Evolutionary conservation across 768 basidiomycete species (phyloP), one percentile per base, ranked within the genome.

Genomic region (Trametopsis cervina): DNA sequence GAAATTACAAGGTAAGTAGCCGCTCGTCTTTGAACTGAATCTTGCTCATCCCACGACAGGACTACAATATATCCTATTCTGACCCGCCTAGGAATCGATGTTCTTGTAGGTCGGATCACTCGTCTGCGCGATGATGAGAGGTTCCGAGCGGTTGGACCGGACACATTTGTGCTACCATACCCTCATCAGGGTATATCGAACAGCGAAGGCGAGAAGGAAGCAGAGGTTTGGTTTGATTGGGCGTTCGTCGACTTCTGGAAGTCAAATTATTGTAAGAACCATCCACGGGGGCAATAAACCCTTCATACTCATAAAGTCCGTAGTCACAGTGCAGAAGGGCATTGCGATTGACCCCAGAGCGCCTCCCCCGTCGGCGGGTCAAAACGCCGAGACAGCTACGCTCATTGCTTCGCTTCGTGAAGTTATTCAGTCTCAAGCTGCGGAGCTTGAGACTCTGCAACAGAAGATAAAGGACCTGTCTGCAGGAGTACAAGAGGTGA

Each of bases 241-340:
- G 78, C 85, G 0, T 98, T 98, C 66, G 81, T 96, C 4, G 96
- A 99, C 65, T 99, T 97, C 64, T 94, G 91, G 87, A 98, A 98
- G 69, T 93, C 90, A 40, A 94, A 95, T 60, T 96, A 93, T 60
- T 90, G 95, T 95, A 57, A n/a, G n/a, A n/a, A n/a, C n/a, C 62
- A 88, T 65, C 21, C 39, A 13, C 22, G 29, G 9, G 29, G 7
- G 29, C 29, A 33, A 7, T n/a, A n/a, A n/a, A n/a, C n/a, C n/a
- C n/a, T n/a, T n/a, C n/a, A n/a, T n/a, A n/a, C n/a, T n/a, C n/a
- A n/a, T n/a, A n/a, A 35, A 9, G 40, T 24, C 23, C 20, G 15
- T 56, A 89, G 87, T 88, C 66, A 78, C 88, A 13, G 71, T 89
- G 2, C 89, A 92, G 59, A 75, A 84, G 42, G 85, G 81, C 26